These are phyloP conservation scores for Sordariomycetes sp. DNA, from an alignment of 2,329 filamentous ascomycete species.

Conservation along the genomic window DNA sequence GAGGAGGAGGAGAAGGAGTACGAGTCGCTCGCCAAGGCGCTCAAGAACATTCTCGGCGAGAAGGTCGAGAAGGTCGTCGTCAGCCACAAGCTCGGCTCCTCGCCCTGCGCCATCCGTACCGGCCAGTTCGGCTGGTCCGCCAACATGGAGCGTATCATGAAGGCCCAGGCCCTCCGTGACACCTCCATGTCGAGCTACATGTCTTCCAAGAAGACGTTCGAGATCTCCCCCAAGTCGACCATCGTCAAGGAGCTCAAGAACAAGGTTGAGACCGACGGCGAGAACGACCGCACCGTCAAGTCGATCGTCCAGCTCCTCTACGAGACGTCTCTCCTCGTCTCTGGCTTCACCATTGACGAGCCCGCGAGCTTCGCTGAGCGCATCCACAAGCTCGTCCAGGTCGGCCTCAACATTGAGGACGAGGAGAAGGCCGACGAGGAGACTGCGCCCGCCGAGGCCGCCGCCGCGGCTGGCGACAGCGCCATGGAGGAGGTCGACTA, in stretches of 20 bases:
- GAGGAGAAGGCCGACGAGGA: constrained; percentile 59
- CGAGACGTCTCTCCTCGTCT: constrained; percentile 96
- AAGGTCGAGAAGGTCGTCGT: constrained; percentile 99
- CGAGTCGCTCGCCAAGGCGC: constrained; percentile 84
- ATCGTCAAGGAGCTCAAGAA: constrained; percentile 99
- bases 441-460: constrained; percentile 40
- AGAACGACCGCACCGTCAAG: constrained; percentile 99
- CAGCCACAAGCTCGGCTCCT: constrained; percentile 87
- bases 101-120: constrained; percentile 97
- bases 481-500: constrained; percentile 99
- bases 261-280: constrained; percentile 95
- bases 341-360: constrained; percentile 99
- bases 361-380: constrained; percentile 95
- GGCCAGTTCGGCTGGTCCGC: constrained; percentile 99
- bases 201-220: constrained; percentile 99
- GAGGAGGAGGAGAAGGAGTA: constrained; percentile 98
- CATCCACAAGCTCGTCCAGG: constrained; percentile 98
- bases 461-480: constrained; percentile 63
- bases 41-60: constrained; percentile 98
- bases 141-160: constrained; percentile 99
- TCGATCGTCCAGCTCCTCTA: constrained; percentile 97
- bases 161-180: constrained; percentile 98
- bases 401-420: constrained; percentile 95
- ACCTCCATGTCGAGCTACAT: constrained; percentile 99
- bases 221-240: constrained; percentile 96